Evolutionary conservation across 2,329 filamentous ascomycete genomes (phyloP), one percentile per base, ranked within the genome.

Genomic region (Calonectria leucothoes): DNA sequence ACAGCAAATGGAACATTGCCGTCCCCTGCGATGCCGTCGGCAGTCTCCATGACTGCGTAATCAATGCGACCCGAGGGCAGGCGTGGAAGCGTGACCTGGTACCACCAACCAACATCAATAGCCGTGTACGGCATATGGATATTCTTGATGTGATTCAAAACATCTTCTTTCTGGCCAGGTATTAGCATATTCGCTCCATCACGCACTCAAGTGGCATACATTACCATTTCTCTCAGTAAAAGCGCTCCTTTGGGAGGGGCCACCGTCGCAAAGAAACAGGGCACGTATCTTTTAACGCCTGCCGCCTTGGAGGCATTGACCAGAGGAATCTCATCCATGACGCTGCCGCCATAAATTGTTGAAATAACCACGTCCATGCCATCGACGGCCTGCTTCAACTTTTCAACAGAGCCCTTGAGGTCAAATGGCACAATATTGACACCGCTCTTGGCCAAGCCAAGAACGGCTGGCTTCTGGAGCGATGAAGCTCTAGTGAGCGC

Each of bases 71-170:
- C 81, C 0, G 81, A 83, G 0, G 81, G 76, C 0, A 83, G 63
- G 7, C 64, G 61, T 0, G 82, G 81, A 6, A 80, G 14, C 10
- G 82, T 82, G 33, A 89, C 74, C 76, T 91, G 88, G 78, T 89
- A 88, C 90, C 90, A 91, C 83, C 83, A 91, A 25, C 90, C 90
- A 14, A 90, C 85, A 76, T 91, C 89, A 55, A 91, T 86, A 78
- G 89, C 83, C 4, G 90, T 91, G 81, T 88, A 91, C 0, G 88
- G 88, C 0, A 91, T 83, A 39, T 83, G 80, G 0, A 88, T 77
- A 39, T 83, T 81, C 76, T 87, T 86, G 68, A 91, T 84, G 64
- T 88, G 85, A 71, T 89, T 85, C 70, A 88, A 84, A 1, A 91
- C 83, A 7, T 85, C 82, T 74, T 91, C 88, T 82, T 91, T 91